A percentile compares a stretch with the other conserved stretches of the same genome.
phyloP scores from a whole-genome alignment of 2,329 filamentous ascomycete species.

The Paecilomyces fulvus region DNA sequence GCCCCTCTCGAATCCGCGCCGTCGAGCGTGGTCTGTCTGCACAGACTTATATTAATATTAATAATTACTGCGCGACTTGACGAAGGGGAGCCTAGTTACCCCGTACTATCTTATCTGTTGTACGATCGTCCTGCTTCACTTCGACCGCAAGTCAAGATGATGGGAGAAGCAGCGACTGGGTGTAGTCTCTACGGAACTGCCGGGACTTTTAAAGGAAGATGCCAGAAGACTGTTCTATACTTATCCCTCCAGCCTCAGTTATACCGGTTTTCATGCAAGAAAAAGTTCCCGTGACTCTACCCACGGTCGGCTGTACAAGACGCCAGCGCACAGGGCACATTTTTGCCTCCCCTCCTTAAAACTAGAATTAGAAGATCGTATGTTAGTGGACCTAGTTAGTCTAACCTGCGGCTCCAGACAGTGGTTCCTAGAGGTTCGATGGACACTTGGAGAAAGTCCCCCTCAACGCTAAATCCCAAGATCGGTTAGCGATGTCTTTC shows the following conservation, averaged over 20 bases:
- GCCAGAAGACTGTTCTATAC: background rate
- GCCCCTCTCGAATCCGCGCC: background rate
- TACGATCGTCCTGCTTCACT: background rate
- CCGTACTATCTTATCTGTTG: background rate
- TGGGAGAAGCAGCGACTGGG: background rate
- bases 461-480: background rate
- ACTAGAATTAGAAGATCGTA: background rate
- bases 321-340: background rate
- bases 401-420: background rate
- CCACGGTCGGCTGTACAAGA: background rate
- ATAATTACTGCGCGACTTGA: background rate
- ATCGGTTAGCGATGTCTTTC: conserved; percentile 1
- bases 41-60: background rate
- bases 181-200: background rate
- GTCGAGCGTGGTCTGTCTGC: background rate
- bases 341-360: background rate
- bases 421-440: background rate
- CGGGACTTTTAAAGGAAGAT: background rate
- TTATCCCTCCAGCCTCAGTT: background rate
- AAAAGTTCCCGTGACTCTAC: background rate
- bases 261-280: background rate
- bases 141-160: background rate
- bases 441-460: background rate
- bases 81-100: background rate
- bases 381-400: background rate